Evolutionary conservation across 371 early-diverging fungal genomes (phyloP).

Genomic region (Lichtheimia hyalospora): DNA sequence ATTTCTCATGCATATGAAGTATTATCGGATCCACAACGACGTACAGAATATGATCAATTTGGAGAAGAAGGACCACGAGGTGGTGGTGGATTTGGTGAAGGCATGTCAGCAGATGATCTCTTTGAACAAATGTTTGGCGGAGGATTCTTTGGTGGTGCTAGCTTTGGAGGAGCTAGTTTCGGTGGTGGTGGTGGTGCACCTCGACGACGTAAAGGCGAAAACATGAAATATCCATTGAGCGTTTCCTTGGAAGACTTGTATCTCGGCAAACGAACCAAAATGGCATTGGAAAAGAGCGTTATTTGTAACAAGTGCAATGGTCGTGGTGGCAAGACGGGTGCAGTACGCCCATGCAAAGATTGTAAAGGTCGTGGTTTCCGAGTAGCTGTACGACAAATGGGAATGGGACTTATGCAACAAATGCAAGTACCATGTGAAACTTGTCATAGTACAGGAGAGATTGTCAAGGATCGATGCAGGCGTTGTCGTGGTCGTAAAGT

Average conservation of each 20-base stretch:
- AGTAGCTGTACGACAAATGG: constrained; percentile 89
- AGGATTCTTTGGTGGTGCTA: constrained; percentile 13
- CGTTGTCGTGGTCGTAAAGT: constrained; percentile 85
- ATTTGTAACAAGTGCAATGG: constrained; percentile 69
- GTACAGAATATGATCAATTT: constrained; percentile 84
- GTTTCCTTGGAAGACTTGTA: constrained; percentile 88
- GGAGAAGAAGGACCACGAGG: constrained; percentile 86
- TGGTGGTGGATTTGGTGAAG: constrained; percentile 20
- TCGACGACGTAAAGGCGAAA: constrained; percentile 62
- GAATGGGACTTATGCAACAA: constrained; percentile 96
- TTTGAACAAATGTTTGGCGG: constrained; percentile 76
- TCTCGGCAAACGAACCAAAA: constrained; percentile 60
- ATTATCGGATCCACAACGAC: constrained; percentile 85
- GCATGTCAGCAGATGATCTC: constrained; percentile 62
- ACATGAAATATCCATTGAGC: constrained; percentile 56
- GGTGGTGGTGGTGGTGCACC: constrained; percentile 13
- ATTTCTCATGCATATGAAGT: constrained; percentile 95
- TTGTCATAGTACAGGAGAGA: constrained; percentile 72
- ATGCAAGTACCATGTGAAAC: constrained; percentile 73
- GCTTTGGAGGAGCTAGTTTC: constrained; percentile 12
- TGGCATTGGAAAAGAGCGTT: constrained; percentile 36
- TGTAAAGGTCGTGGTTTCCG: constrained; percentile 93
- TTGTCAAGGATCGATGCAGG: constrained; percentile 86
- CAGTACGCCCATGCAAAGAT: constrained; percentile 69
- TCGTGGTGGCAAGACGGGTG: constrained; percentile 51